These are phyloP conservation scores for Dillenia suffruticosa DNA, from an alignment of 164 flowering plant species.

Conservation along the genomic window DNA sequence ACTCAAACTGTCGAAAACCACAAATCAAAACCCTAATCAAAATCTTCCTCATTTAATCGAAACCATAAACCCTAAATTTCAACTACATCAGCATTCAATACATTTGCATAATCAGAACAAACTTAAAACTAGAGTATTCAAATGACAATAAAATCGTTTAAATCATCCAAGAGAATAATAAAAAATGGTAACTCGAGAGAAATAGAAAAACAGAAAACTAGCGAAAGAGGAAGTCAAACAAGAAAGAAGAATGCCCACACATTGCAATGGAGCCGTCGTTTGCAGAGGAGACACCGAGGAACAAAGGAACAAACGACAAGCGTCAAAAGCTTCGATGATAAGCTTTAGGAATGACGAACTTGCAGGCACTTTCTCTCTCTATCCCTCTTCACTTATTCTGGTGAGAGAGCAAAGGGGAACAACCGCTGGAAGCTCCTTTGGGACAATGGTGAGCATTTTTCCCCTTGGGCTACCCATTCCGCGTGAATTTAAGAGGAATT, in stretches of 20 bases:
- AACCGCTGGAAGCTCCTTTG: no score
- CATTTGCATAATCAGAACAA: not conserved
- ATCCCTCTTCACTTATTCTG: not conserved
- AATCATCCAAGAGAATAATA: not conserved
- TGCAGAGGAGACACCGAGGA: not conserved
- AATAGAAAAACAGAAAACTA: not conserved
- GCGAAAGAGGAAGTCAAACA: not conserved
- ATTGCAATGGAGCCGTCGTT: not conserved
- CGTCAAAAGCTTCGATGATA: not conserved
- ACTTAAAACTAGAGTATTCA: not conserved
- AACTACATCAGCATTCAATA: not conserved
- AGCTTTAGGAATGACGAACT: not conserved
- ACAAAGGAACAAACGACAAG: not conserved
- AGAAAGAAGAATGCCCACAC: not conserved
- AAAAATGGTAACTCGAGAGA: not conserved
- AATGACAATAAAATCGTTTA: not conserved
- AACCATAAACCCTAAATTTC: not conserved
- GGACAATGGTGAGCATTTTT: no score
- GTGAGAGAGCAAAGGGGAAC: not conserved
- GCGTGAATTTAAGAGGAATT: constrained; percentile 15
- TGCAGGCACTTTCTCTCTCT: not conserved
- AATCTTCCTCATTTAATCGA: not conserved
- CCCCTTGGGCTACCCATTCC: not conserved
- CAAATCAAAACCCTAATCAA: not conserved
- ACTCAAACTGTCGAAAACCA: not conserved